Evolutionary conservation across 495 filamentous ascomycete species (phyloP).

Genomic region (Hyphodiscus hymeniophilus): DNA sequence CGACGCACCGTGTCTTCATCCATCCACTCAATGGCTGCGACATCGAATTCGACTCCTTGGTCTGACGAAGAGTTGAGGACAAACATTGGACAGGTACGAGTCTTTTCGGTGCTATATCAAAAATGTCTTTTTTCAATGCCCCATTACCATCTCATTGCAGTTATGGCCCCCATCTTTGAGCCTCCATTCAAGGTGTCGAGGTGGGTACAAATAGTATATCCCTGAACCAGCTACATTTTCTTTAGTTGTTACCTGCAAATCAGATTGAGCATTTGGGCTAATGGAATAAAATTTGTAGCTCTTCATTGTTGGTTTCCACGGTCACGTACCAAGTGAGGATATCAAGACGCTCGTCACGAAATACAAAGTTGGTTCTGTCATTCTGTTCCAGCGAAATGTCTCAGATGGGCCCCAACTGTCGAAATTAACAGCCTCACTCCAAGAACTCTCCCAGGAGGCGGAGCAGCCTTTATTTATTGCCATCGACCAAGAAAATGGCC

Average conservation of each 20-base stretch:
- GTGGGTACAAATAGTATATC: too few species aligned
- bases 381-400: conserved; percentile 41
- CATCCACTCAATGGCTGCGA: not conserved
- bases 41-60: conserved; percentile 13
- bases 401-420: conserved; percentile 32
- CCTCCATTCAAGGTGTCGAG: not conserved
- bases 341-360: conserved; percentile 40
- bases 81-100: conserved; percentile 30
- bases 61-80: conserved; percentile 28
- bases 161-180: too few species aligned
- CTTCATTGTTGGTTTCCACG: conserved; percentile 43
- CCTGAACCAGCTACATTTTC: too few species aligned
- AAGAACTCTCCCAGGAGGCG: conserved; percentile 73
- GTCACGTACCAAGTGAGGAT: conserved; percentile 33
- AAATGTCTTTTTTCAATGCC: not conserved
- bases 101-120: too few species aligned
- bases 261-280: too few species aligned
- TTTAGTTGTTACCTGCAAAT: too few species aligned
- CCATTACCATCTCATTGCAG: too few species aligned
- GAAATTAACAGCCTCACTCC: conserved; percentile 52
- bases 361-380: conserved; percentile 37
- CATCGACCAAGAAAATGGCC: conserved; percentile 89
- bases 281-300: conserved; percentile 33
- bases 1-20: too few species aligned
- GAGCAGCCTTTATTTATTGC: conserved; percentile 77